These are phyloP conservation scores for Clavariopsis aquatica DNA, from an alignment of 495 filamentous ascomycete species.

Conservation along the genomic window DNA sequence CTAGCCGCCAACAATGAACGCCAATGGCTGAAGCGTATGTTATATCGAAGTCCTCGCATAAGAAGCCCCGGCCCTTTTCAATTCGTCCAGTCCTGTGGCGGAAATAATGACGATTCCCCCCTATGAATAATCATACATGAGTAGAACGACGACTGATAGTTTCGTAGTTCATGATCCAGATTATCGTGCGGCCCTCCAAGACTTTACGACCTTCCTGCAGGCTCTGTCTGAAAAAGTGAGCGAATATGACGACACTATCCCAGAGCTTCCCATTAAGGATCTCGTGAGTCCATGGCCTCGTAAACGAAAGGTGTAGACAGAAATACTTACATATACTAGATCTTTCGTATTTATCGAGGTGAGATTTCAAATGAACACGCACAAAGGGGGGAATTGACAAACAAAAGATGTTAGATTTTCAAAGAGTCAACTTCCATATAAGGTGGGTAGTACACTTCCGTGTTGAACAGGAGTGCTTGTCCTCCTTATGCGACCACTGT, in stretches of 20 bases:
- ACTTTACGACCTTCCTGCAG: conserved; percentile 76
- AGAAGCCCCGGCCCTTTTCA: background rate
- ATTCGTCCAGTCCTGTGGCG: too few relatives aligned
- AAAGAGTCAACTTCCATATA: conserved; percentile 78
- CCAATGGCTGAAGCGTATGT: conserved; percentile 75
- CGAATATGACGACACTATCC: conserved; percentile 73
- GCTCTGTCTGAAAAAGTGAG: conserved; percentile 67
- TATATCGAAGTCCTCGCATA: conserved; percentile 6
- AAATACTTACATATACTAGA: conserved; percentile 42
- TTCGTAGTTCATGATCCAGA: conserved; percentile 68
- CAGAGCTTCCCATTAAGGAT: conserved; percentile 79
- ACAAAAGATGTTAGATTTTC: conserved; percentile 33
- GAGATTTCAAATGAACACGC: conserved; percentile 42
- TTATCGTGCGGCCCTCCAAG: conserved; percentile 71
- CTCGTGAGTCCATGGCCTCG: conserved; percentile 52
- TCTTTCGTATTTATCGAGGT: conserved; percentile 85
- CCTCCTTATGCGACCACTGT: conserved; percentile 5
- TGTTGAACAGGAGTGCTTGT: background rate
- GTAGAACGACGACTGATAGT: conserved; percentile 3
- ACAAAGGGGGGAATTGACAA: background rate
- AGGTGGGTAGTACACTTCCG: conserved; percentile 52
- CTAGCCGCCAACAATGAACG: conserved; percentile 77
- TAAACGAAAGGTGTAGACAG: background rate
- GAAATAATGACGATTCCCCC: background rate
- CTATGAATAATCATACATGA: background rate